Evolutionary conservation across 2,329 filamentous ascomycete genomes (phyloP).

Genomic region (Truncatella angustata): DNA sequence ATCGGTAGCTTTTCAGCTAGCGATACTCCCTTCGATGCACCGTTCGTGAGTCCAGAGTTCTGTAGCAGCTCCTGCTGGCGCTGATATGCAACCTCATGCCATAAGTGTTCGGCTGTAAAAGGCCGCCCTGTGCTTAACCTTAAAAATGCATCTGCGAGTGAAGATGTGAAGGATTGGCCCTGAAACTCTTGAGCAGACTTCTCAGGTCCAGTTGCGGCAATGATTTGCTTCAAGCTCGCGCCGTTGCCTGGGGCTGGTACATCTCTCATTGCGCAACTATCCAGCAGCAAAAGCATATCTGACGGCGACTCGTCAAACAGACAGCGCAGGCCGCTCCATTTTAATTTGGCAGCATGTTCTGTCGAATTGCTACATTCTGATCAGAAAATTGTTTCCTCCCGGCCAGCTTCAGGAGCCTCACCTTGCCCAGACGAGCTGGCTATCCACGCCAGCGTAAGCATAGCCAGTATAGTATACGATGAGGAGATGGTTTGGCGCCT

Average conservation of each 20-base stretch:
- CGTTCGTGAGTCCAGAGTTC: conserved; percentile 44
- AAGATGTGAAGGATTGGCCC: conserved; percentile 58
- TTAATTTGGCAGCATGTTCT: conserved; percentile 59
- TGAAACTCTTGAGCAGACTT: conserved; percentile 41
- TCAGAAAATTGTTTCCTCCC: conserved; percentile 33
- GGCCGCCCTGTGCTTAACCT: conserved; percentile 52
- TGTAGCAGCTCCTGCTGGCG: conserved; percentile 45
- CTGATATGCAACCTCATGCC: conserved; percentile 51
- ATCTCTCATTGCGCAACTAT: conserved; percentile 59
- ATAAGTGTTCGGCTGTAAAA: conserved; percentile 55
- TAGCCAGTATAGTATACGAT: conserved; percentile 66
- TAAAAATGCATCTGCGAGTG: conserved; percentile 52
- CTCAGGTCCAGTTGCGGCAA: conserved; percentile 59
- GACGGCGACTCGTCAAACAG: conserved; percentile 62
- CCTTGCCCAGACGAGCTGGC: conserved; percentile 66
- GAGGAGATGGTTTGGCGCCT: conserved; percentile 56
- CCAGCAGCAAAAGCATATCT: conserved; percentile 61
- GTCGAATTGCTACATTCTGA: conserved; percentile 47
- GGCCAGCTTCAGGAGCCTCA: conserved; percentile 36
- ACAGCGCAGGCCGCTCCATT: conserved; percentile 62
- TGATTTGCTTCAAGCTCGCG: conserved; percentile 59
- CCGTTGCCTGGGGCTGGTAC: conserved; percentile 44
- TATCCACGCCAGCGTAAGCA: conserved; percentile 56
- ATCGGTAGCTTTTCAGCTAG: conserved; percentile 42
- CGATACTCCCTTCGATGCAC: conserved; percentile 34